Conservation (phyloP, 2,329 filamentous ascomycete species). For the Plenodomus tracheiphilus region DNA sequence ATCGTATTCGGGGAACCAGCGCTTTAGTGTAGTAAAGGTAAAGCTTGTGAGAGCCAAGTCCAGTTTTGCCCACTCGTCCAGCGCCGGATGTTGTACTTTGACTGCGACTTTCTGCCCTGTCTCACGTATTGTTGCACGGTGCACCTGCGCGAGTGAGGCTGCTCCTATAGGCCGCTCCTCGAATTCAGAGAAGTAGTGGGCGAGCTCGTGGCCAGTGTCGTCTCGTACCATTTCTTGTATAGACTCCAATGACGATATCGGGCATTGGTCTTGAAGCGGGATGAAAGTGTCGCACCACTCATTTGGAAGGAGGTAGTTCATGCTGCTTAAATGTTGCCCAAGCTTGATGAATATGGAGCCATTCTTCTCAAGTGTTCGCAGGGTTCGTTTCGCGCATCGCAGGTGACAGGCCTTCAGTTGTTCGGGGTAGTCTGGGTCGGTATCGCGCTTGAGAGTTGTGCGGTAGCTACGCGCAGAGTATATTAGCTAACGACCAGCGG, state of each 20-base stretch:
- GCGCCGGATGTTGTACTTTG: constrained; percentile 89
- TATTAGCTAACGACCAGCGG: constrained; percentile 16
- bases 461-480: constrained; percentile 70
- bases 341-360: constrained; percentile 98
- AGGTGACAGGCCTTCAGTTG: constrained; percentile 83
- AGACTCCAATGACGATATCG: constrained; percentile 84
- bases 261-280: constrained; percentile 92
- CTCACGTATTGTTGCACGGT: constrained; percentile 80
- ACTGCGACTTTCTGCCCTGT: constrained; percentile 88
- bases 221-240: constrained; percentile 82
- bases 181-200: constrained; percentile 86
- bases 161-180: constrained; percentile 81
- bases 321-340: constrained; percentile 91
- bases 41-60: constrained; percentile 86
- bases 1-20: constrained; percentile 97
- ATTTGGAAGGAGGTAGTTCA: constrained; percentile 88
- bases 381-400: constrained; percentile 84
- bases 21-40: constrained; percentile 86
- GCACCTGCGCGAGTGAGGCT: constrained; percentile 92
- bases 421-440: constrained; percentile 67
- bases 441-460: constrained; percentile 72
- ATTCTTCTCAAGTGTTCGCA: constrained; percentile 88
- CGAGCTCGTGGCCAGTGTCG: constrained; percentile 79
- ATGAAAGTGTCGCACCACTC: constrained; percentile 98
- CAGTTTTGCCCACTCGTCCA: constrained; percentile 87